Percentiles rank a stretch among this genome's conserved stretches.
These are phyloP conservation scores for Arbutus unedo DNA, from an alignment of 148 eudicot genomes.

Conservation along the genomic window DNA sequence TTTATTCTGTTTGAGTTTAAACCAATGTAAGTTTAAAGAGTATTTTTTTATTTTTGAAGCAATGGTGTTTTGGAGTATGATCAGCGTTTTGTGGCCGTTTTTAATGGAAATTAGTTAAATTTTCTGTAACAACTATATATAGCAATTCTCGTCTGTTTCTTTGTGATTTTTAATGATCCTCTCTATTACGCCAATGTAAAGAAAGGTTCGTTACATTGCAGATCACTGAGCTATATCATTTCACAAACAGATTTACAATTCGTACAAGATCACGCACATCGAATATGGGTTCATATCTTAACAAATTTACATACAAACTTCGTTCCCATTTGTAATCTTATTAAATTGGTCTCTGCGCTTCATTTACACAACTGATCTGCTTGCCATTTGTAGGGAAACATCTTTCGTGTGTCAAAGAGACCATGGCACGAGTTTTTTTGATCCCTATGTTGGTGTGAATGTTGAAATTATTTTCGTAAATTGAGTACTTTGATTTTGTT, in stretches of 20 bases:
- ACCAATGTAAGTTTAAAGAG: neutral
- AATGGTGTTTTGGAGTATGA: conserved; percentile 1
- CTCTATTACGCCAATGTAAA: neutral
- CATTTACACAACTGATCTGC: neutral
- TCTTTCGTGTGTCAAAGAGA: neutral
- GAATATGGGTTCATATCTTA: neutral
- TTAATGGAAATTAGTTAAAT: neutral
- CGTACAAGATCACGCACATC: neutral
- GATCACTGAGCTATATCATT: neutral
- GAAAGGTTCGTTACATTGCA: neutral
- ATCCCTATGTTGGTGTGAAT: neutral
- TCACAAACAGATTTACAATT: neutral
- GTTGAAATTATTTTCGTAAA: neutral
- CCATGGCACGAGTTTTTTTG: neutral
- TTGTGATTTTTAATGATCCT: neutral
- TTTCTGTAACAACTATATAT: neutral
- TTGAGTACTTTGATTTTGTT: neutral
- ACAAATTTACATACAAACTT: neutral
- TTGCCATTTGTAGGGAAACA: neutral
- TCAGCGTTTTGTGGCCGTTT: neutral
- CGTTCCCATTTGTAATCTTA: neutral
- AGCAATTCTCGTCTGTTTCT: neutral
- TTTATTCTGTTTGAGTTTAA: conserved; percentile 9
- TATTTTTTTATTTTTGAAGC: too few relatives aligned
- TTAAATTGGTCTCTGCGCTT: neutral